Evolutionary conservation across 202 grass and related monocot species (phyloP).

Genomic region (Carex arenaria): DNA sequence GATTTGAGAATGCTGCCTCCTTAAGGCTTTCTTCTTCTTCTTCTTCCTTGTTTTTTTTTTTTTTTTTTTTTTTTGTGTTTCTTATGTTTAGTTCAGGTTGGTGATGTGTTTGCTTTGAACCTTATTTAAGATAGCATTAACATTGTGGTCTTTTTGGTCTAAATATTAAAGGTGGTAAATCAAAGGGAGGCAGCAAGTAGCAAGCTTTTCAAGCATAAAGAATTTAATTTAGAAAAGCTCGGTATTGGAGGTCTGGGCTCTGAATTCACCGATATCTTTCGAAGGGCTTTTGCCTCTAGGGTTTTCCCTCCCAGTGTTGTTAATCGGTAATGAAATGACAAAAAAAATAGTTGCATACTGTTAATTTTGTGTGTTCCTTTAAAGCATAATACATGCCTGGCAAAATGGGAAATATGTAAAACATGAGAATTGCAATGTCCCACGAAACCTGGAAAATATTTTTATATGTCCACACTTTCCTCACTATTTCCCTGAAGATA

Average conservation of each 20-base stretch:
- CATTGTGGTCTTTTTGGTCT: constrained; percentile 5
- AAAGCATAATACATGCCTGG: neutral
- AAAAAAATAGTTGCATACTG: neutral
- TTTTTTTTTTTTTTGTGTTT: neutral
- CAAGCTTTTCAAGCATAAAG: constrained; percentile 98
- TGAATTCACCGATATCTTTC: constrained; percentile 97
- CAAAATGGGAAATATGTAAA: neutral
- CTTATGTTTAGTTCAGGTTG: constrained; percentile 1
- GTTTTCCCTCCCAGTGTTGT: constrained; percentile 86
- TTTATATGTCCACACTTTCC: neutral
- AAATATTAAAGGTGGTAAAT: constrained; percentile 61
- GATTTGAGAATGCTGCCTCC: neutral
- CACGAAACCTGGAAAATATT: neutral
- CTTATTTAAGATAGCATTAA: neutral
- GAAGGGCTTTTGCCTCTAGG: constrained; percentile 97
- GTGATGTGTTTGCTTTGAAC: constrained; percentile 5
- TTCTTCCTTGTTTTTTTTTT: neutral
- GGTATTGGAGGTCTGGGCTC: constrained; percentile 87
- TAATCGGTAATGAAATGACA: constrained; percentile 58
- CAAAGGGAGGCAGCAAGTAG: constrained; percentile 95
- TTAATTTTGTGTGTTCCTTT: constrained; percentile 8
- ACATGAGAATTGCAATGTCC: neutral
- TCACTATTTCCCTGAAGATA: neutral
- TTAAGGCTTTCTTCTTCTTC: neutral
- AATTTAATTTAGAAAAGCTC: constrained; percentile 92